Base-by-base conservation (phyloP, 164 flowering plant genomes). In the Euptelea pleiosperma region DNA sequence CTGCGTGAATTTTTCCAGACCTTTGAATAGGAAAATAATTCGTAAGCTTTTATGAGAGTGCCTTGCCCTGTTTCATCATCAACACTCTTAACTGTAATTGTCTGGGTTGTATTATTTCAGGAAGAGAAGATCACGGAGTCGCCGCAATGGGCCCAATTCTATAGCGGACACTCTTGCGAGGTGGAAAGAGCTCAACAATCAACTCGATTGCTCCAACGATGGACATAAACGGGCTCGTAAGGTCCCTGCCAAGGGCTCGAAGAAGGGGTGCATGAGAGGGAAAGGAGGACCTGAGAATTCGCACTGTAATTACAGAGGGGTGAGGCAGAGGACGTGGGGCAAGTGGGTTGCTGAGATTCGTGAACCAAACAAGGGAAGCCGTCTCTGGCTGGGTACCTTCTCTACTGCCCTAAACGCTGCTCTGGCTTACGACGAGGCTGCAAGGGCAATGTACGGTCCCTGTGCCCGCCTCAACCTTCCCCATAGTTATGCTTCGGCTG, bases 341-440 rank as follows among this genome's bases (percentile, higher is more conserved):
- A 73, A 66, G 18, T 73, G 77, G 74, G 71, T 70, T 31, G 66
- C 77, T 7, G 77, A 73, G 57, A 73, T 73, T 40, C 65, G 74
- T 1, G 62, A 66, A 55, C 77, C 77, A 0, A 61, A 63, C 52
- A 57, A 44, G 15, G 74, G 74, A 2, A 55, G 21, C 0, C 49
- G 71, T 1, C 77, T 66, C 15, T 73, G 77, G 77, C 60, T 73
- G 0, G 77, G 77, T n/a, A 84, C 90, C 1, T 82, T 75, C 35
- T 59, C 79, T 1, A 75, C 75, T 36, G 82, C 85, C 0, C 2
- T 47, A 0, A 79, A 80, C 25, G 86, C 90, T 43, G 86, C 90
- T 6, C 37, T 36, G 14, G 86, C 83, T 0, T 84, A 83, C 5
- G 89, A 83, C 47, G 75, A 77, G n/a, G 89, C 89, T 52, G 86